Percentiles rank a stretch among this genome's conserved stretches.
These are phyloP conservation scores for Yamadazyma epiphylla DNA, from an alignment of 1,139 yeast species.

Conservation along the genomic window DNA sequence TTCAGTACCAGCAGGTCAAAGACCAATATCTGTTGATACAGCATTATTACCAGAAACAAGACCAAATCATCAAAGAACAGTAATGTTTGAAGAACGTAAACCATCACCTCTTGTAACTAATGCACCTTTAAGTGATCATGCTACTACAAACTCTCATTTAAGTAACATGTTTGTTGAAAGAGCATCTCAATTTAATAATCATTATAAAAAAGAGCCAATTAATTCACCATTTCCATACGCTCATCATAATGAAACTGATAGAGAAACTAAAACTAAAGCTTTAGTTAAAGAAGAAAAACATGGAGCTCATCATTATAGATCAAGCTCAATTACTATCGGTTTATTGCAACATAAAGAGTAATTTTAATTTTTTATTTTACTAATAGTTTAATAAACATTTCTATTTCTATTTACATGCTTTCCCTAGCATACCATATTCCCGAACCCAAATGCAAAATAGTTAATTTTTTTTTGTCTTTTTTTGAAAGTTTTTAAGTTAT, in stretches of 20 bases:
- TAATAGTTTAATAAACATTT: too few relatives aligned
- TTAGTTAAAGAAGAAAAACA: constrained; percentile 15
- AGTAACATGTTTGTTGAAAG: constrained; percentile 4
- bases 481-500: constrained; percentile 2
- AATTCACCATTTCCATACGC: constrained; percentile 38
- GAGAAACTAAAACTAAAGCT: constrained; percentile 22
- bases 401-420: neutral
- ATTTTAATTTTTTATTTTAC: too few relatives aligned
- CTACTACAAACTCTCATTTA: constrained; percentile 12
- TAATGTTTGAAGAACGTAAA: constrained; percentile 5
- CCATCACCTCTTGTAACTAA: constrained; percentile 13
- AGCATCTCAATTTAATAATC: constrained; percentile 36
- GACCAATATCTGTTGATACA: too few relatives aligned
- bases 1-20: constrained; percentile 14
- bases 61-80: neutral
- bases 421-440: constrained; percentile 1
- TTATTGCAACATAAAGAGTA: constrained; percentile 26
- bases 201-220: constrained; percentile 42
- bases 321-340: constrained; percentile 42
- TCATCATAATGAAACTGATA: constrained; percentile 35
- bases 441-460: constrained; percentile 4
- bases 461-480: constrained; percentile 5
- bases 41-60: neutral
- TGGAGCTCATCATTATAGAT: constrained; percentile 30
- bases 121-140: constrained; percentile 11